Evolutionary conservation across 768 basidiomycete genomes (phyloP), one percentile per base, ranked within the genome.

Genomic region (Pisolithus albus): DNA sequence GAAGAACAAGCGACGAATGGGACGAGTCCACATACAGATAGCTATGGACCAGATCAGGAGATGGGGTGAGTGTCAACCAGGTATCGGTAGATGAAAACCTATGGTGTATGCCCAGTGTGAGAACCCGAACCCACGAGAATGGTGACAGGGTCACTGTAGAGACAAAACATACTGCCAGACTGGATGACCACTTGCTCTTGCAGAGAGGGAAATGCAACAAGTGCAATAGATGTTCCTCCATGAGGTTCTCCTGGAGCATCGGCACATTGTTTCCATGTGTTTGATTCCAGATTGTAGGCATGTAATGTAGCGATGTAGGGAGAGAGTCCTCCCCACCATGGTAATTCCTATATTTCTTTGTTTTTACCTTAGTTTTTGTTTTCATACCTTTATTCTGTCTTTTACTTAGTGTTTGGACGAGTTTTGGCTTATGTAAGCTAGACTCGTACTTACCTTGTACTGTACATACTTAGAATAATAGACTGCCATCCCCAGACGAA

Each of bases 181-280:
- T 73, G 68, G 26, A 75, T 45, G 28, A 74, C 61, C 9, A 68
- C 62, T 16, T 58, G 51, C 8, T 56, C 56, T 5, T 53, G 19
- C 15, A 32, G 11, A 7, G 40, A n/a, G 7, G 59, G 24, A 19
- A 60, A 50, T 13, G 61, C 52, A 23, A 69, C 52, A 6, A 63
- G 61, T 8, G 65, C 60, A 47, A 75, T 64, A n/a, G 64, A 65
- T 0, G 74, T 75, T 2, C 75, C 75, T 6, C 72, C 4, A 4
- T 4, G 21, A 23, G 21, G 21, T n/a, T n/a, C n/a, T n/a, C n/a
- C 69, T 1, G 75, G 75, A 0, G 70, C 74, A 16, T 63, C 52
- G n/a, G 70, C 56, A 7, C 72, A 63, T 23, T 46, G 36, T 26
- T 61, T 23, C 72, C 75, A 75, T 21, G 46, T 47, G 6, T 58